phyloP scores from a whole-genome alignment of 2,329 filamentous ascomycete species.

The Colletotrichum phormii region DNA sequence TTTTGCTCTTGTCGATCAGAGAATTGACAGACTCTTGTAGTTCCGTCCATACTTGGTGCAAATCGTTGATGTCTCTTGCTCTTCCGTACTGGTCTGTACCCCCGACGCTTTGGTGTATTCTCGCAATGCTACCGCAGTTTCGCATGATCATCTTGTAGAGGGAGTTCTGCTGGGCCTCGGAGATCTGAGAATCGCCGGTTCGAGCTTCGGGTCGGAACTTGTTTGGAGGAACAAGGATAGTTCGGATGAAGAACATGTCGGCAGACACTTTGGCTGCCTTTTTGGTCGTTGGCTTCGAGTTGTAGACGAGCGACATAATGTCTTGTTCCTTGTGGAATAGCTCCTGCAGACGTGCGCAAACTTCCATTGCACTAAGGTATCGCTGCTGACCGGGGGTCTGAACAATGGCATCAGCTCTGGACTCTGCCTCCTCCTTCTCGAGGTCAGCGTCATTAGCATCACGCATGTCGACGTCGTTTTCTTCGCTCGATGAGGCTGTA shows the following conservation, averaged over 20 bases:
- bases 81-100: constrained; percentile 56
- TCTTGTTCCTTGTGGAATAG: constrained; percentile 91
- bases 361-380: constrained; percentile 86
- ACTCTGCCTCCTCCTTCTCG: constrained; percentile 45
- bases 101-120: constrained; percentile 68
- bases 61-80: constrained; percentile 75
- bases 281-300: constrained; percentile 73
- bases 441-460: constrained; percentile 62
- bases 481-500: constrained; percentile 57
- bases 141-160: constrained; percentile 88
- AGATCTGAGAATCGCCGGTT: constrained; percentile 82
- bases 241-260: constrained; percentile 95
- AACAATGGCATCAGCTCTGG: constrained; percentile 48
- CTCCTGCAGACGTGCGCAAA: constrained; percentile 79
- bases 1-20: constrained; percentile 90
- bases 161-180: constrained; percentile 89
- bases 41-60: constrained; percentile 84
- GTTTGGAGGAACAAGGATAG: constrained; percentile 90
- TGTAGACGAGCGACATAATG: constrained; percentile 86
- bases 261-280: constrained; percentile 70
- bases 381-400: constrained; percentile 64
- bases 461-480: constrained; percentile 54
- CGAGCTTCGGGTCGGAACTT: constrained; percentile 88
- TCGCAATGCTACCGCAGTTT: constrained; percentile 77
- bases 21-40: constrained; percentile 92